Evolutionary conservation across 2,329 filamentous ascomycete species (phyloP).

Genomic region (Fusarium xylarioides): DNA sequence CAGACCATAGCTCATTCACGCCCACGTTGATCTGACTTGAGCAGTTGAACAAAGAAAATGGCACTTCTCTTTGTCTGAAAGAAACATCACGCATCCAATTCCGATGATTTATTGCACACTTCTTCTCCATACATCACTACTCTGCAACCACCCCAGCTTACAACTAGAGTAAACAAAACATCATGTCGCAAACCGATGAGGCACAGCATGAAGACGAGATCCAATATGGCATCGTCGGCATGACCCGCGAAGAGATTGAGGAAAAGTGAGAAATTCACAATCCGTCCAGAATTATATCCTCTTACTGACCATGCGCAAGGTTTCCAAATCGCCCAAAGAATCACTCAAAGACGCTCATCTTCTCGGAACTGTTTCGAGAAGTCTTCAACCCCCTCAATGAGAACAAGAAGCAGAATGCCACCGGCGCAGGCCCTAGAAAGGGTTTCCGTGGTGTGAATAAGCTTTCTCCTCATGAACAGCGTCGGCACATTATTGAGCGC

Average conservation of each 20-base stretch:
- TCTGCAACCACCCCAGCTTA: background rate
- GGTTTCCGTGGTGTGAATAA: conserved; percentile 67
- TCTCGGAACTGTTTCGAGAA: conserved; percentile 78
- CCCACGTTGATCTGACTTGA: background rate
- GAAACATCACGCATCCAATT: background rate
- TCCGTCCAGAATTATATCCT: background rate
- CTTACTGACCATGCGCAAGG: conserved; percentile 55
- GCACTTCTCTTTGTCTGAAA: background rate
- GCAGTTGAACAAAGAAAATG: background rate
- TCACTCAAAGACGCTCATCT: conserved; percentile 79
- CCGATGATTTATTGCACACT: background rate
- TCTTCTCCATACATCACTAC: background rate
- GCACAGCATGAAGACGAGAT: conserved; percentile 61
- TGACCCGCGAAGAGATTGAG: conserved; percentile 55
- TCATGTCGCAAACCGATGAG: conserved; percentile 41
- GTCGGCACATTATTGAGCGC: conserved; percentile 81
- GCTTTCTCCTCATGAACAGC: conserved; percentile 77
- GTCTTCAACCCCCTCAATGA: conserved; percentile 85
- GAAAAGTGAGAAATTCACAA: conserved; percentile 48
- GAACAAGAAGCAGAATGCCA: conserved; percentile 78
- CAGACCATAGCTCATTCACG: conserved; percentile 2
- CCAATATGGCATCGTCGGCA: conserved; percentile 57
- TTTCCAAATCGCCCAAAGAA: conserved; percentile 88
- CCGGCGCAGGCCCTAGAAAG: conserved; percentile 64
- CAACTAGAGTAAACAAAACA: conserved; percentile 6